Percentiles rank a stretch among this genome's conserved stretches.
Evolutionary conservation across 139 green algal species (phyloP).

Genomic region (Tetradesmus obliquus): DNA sequence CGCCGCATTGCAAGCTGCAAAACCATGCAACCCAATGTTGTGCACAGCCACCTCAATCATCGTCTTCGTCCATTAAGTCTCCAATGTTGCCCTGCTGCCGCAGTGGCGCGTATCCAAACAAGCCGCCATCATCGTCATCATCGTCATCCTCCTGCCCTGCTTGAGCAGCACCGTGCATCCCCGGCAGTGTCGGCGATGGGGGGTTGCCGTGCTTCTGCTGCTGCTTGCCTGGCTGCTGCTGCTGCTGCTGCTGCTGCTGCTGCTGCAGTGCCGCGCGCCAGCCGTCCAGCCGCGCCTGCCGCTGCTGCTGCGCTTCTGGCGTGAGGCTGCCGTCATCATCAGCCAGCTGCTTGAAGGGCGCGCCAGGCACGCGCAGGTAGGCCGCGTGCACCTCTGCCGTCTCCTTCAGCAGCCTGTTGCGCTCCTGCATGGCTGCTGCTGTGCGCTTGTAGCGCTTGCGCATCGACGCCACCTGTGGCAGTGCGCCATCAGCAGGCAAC

Average conservation of each 20-base stretch:
- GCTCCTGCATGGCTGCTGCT: neutral
- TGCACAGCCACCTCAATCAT: too few species aligned
- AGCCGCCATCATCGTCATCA: too few species aligned
- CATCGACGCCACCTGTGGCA: slow-evolving; percentile 11
- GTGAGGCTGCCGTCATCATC: neutral
- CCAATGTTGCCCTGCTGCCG: too few species aligned
- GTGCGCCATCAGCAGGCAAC: neutral
- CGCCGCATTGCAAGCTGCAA: too few species aligned
- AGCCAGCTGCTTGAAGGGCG: neutral
- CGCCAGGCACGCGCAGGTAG: neutral
- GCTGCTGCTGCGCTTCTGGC: neutral
- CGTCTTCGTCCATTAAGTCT: too few species aligned
- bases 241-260: neutral
- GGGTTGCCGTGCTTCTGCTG: neutral
- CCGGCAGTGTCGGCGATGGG: neutral
- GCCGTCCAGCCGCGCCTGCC: neutral
- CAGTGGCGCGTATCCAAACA: too few species aligned
- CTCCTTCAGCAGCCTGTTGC: neutral
- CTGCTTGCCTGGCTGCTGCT: neutral
- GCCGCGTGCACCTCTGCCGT: neutral
- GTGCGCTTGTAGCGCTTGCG: neutral
- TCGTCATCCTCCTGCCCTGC: neutral
- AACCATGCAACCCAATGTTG: too few species aligned
- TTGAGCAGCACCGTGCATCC: neutral
- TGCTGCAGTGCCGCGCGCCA: neutral